phyloP scores from a whole-genome alignment of 495 filamentous ascomycete genomes.

The Penicillium alfredii region DNA sequence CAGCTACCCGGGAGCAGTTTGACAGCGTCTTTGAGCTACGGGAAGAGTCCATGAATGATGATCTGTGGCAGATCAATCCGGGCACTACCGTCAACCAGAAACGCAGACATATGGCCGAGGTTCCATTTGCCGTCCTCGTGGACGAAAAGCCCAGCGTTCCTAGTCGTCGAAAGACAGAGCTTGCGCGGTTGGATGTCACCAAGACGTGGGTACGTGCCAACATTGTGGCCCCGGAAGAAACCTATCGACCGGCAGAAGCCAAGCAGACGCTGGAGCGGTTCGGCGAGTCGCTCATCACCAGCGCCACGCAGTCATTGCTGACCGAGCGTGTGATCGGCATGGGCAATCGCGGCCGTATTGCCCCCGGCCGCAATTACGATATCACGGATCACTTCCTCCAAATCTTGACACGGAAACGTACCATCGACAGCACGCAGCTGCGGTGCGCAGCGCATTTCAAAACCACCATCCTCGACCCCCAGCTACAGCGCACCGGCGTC shows the following conservation, averaged over 20 bases:
- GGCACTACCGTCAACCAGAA: conserved; percentile 28
- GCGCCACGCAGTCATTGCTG: conserved; percentile 53
- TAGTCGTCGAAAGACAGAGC: conserved; percentile 14
- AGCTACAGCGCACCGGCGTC: conserved; percentile 35
- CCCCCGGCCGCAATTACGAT: conserved; percentile 50
- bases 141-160: conserved; percentile 9
- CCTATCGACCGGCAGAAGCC: conserved; percentile 40
- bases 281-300: conserved; percentile 43
- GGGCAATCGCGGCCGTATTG: conserved; percentile 47
- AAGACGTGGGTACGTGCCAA: conserved; percentile 61
- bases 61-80: conserved; percentile 37
- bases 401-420: conserved; percentile 40
- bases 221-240: conserved; percentile 44
- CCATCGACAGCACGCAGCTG: conserved; percentile 42
- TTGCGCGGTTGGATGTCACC: conserved; percentile 32
- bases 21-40: conserved; percentile 44
- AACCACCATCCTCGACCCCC: conserved; percentile 45
- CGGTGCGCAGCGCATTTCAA: conserved; percentile 55
- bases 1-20: conserved; percentile 46
- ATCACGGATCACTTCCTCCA: conserved; percentile 52
- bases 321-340: conserved; percentile 54
- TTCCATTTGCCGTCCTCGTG: conserved; percentile 31
- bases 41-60: conserved; percentile 34
- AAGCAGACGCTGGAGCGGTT: conserved; percentile 38
- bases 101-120: conserved; percentile 29